Base-by-base conservation (phyloP, 1,284 basidiomycete species). In the Cutaneotrichosporon sp. region DNA sequence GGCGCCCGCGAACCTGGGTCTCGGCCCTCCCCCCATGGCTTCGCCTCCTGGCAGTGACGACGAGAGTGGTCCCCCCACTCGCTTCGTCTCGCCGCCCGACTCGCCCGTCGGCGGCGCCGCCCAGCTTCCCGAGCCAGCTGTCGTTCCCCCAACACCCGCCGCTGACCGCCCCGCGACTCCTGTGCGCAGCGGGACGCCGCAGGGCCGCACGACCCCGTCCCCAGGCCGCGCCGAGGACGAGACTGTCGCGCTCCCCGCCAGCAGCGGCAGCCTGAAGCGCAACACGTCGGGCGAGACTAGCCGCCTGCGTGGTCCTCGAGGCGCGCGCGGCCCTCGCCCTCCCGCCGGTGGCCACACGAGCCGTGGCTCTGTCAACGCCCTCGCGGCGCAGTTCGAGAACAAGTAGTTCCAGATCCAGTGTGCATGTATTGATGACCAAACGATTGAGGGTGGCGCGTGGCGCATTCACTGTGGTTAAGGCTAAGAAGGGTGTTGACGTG, bases 201-300 rank as follows among this genome's bases (percentile, higher is more conserved):
- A 65, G 8, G 25, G 58, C 20, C 50, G 57, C 29, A 50, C 58
- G 11, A 52, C 62, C 16, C 63, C 62, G 47, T 60, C 65, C 55
- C 56, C 61, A 50, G 34, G 58, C 24, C 54, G 33, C 7, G 45
- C 57, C 2, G 71, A n/a, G n/a, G n/a, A 76, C 58, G 67, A 68
- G 45, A 56, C 64, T 2, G 46, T 72, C 29, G 61, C 54, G n/a
- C 38, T 13, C 8, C 20, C 29, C 16, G 68, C 63, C 42, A 78
- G 70, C 34, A 67, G 79, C 1, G 76, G 79, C 18, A 42, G 38
- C 38, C 69, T 83, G 64, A 79, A 75, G 62, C 62, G 84, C 62
- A 77, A 81, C 59, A 76, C 78, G 22, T 83, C 84, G 4, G 77
- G 76, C 38, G 84, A 84, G 60, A 81, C 82, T 6, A 76, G 82